Evolutionary conservation across 2,329 filamentous ascomycete genomes (phyloP).

Genomic region (Fusarium penzigii): DNA sequence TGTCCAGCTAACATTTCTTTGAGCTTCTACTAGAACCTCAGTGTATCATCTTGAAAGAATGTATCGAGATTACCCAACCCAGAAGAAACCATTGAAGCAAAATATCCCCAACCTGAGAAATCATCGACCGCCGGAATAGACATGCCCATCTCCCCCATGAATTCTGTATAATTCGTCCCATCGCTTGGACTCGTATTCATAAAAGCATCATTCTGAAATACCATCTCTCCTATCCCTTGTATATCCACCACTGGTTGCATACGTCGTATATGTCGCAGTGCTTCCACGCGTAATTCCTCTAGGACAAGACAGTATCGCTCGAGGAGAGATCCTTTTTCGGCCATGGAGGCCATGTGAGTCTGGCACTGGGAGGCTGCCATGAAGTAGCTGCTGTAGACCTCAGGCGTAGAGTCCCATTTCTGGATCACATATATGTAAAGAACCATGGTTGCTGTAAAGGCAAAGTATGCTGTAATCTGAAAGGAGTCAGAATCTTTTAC

Average conservation of each 20-base stretch:
- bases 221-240: conserved; percentile 3
- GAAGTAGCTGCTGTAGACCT: conserved; percentile 21
- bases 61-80: conserved; percentile 27
- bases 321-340: conserved; percentile 23
- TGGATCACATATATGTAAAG: conserved; percentile 30
- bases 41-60: conserved; percentile 23
- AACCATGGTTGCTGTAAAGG: conserved; percentile 27
- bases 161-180: conserved; percentile 22
- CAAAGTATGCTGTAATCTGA: conserved; percentile 28
- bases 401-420: conserved; percentile 21
- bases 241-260: conserved; percentile 16
- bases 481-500: background rate
- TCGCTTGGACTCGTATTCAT: conserved; percentile 17
- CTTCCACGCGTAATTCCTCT: conserved; percentile 24
- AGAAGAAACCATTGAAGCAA: conserved; percentile 28
- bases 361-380: conserved; percentile 22
- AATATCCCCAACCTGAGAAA: conserved; percentile 25
- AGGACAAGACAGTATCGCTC: conserved; percentile 26
- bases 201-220: conserved; percentile 7
- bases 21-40: conserved; percentile 5
- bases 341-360: conserved; percentile 23
- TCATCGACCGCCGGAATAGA: conserved; percentile 17
- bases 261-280: conserved; percentile 21
- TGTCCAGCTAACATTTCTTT: background rate
- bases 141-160: conserved; percentile 22